Percentiles rank a stretch among this genome's conserved stretches.
phyloP scores from a whole-genome alignment of 169 alveolate genomes.

The Eimeria mitis region DNA sequence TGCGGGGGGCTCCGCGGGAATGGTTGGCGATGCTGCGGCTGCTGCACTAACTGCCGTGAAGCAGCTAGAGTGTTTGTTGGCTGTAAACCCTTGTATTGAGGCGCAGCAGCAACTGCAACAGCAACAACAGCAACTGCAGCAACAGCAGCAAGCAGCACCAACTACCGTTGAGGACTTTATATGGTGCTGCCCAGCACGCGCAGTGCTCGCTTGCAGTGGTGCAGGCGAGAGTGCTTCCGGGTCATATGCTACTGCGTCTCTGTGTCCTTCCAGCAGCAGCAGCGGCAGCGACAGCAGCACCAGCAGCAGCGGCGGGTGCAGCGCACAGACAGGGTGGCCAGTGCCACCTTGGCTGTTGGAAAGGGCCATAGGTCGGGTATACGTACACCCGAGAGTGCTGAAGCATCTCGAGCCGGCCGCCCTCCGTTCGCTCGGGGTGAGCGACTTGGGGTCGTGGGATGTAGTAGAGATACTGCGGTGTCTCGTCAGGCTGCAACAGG shows the following conservation, averaged over 20 bases:
- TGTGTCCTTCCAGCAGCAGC: background rate
- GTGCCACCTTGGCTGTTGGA: conserved; percentile 65
- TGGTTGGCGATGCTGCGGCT: conserved; percentile 22
- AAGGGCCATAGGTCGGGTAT: conserved; percentile 15
- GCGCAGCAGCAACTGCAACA: background rate
- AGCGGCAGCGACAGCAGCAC: background rate
- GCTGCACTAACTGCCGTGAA: conserved; percentile 22
- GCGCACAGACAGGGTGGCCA: background rate
- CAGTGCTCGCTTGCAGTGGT: conserved; percentile 26
- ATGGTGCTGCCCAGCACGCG: conserved; percentile 54
- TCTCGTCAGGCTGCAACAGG: conserved; percentile 11
- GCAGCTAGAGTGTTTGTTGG: conserved; percentile 9
- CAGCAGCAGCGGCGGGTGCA: conserved; percentile 12
- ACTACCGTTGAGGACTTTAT: background rate
- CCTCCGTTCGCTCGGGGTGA: conserved; percentile 58
- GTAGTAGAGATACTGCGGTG: conserved; percentile 63
- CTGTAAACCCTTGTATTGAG: background rate
- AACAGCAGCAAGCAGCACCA: background rate
- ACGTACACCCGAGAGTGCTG: conserved; percentile 68
- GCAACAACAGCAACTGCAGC: conserved; percentile 35
- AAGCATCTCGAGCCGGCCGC: background rate
- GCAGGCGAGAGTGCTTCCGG: background rate
- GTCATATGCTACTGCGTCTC: background rate
- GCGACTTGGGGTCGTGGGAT: conserved; percentile 64
- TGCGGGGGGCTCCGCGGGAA: conserved; percentile 23